Percentiles rank a stretch among this genome's conserved stretches.
Conservation (phyloP, 1,284 basidiomycete species). For the Mixia osmundae region DNA sequence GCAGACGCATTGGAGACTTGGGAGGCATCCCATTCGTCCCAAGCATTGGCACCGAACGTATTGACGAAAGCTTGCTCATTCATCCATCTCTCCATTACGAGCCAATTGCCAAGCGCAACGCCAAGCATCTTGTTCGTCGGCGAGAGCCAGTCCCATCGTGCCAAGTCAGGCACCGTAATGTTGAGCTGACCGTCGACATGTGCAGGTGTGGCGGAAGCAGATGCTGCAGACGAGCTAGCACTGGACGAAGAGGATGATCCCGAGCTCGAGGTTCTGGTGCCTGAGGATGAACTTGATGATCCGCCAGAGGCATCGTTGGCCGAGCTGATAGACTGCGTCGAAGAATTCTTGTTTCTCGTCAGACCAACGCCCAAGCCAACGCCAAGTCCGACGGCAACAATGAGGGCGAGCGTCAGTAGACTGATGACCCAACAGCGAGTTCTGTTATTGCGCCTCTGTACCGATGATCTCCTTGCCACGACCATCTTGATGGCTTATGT, state of each 20-base stretch:
- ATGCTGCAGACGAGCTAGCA: background rate
- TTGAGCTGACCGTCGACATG: no score
- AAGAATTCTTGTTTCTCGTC: background rate
- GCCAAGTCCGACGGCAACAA: background rate
- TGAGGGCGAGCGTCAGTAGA: no score
- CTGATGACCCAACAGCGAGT: no score
- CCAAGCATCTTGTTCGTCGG: slow-evolving; percentile 1
- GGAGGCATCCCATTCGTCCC: slow-evolving; percentile 23
- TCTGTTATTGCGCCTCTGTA: no score
- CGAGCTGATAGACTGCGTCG: no score
- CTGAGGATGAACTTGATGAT: background rate
- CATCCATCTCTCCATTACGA: slow-evolving; percentile 19
- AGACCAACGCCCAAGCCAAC: background rate
- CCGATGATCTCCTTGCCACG: no score
- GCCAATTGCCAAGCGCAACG: background rate
- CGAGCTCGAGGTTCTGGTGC: background rate
- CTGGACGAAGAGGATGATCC: background rate
- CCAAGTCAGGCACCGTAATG: no score
- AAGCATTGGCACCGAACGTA: slow-evolving; percentile 17
- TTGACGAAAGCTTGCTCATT: slow-evolving; percentile 24
- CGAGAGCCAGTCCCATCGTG: background rate
- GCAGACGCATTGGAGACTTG: slow-evolving; percentile 10
- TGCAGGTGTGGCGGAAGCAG: background rate
- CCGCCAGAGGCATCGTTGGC: background rate
- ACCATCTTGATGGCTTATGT: no score